These are phyloP conservation scores for Coemansia sp. DNA, from an alignment of 192 early-diverging fungal genomes.

Conservation along the genomic window DNA sequence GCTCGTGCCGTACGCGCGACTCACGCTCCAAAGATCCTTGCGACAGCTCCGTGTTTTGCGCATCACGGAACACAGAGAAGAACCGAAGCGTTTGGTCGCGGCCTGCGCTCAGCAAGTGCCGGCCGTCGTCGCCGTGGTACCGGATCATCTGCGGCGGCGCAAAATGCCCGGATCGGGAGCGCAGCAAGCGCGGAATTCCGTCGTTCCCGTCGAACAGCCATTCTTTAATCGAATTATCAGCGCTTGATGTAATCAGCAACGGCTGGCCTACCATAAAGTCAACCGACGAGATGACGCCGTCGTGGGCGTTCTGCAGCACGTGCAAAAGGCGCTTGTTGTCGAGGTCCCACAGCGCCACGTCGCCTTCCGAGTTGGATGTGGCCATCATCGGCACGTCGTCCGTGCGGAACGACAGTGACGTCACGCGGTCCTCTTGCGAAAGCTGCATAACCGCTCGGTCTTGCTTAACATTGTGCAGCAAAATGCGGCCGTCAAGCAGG, in stretches of 20 bases:
- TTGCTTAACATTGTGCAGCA: conserved; percentile 80
- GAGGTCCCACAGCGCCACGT: conserved; percentile 93
- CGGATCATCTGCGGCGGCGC: conserved; percentile 77
- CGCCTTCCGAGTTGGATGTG: conserved; percentile 80
- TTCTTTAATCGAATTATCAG: conserved; percentile 92
- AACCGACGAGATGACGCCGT: conserved; percentile 69
- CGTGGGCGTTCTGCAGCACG: conserved; percentile 84
- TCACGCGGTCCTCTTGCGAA: conserved; percentile 85
- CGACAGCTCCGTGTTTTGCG: conserved; percentile 82
- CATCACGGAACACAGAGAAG: conserved; percentile 84
- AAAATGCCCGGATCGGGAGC: conserved; percentile 82
- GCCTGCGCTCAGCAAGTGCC: conserved; percentile 75
- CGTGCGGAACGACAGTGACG: conserved; percentile 87
- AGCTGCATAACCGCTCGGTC: conserved; percentile 77
- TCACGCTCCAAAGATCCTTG: conserved; percentile 45
- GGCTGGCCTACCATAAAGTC: conserved; percentile 84
- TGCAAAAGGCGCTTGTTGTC: conserved; percentile 69
- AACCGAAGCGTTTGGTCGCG: conserved; percentile 79
- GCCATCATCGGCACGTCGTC: conserved; percentile 89
- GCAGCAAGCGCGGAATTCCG: conserved; percentile 76
- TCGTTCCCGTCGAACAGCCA: conserved; percentile 93
- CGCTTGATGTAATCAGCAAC: conserved; percentile 80
- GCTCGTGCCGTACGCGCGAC: too few species aligned
- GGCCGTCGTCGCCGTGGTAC: conserved; percentile 74
- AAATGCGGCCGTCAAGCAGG: conserved; percentile 79